phyloP scores from a whole-genome alignment of 1,284 basidiomycete species.

The Apiotrichum akiyoshidainum region DNA sequence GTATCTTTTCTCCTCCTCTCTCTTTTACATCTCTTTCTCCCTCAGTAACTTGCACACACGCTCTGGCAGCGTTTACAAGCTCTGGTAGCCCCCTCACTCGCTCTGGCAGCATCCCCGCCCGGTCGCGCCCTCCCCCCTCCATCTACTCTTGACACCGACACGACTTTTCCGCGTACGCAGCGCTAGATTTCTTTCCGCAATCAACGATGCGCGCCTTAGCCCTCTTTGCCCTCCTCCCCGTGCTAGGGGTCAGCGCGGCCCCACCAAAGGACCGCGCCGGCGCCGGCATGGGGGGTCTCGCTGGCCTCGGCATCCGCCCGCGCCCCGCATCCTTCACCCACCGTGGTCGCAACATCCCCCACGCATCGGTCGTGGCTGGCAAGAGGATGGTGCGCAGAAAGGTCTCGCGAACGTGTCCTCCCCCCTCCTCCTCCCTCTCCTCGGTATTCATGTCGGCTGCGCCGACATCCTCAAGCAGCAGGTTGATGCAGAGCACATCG shows the following conservation, averaged over 20 bases:
- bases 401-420: not conserved
- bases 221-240: slow-evolving; percentile 22
- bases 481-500: too few species aligned
- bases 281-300: too few species aligned
- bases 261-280: not conserved
- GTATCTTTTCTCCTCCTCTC: not conserved
- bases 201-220: slow-evolving; percentile 7
- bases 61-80: not conserved
- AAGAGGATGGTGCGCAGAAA: not conserved
- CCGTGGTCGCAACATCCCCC: not conserved
- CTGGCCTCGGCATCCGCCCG: slow-evolving; percentile 3
- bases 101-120: not conserved
- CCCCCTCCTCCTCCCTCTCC: not conserved
- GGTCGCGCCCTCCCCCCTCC: not conserved
- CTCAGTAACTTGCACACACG: not conserved
- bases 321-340: not conserved
- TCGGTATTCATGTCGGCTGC: slow-evolving; percentile 4
- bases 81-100: not conserved
- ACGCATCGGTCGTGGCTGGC: slow-evolving; percentile 2
- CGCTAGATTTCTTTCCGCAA: not conserved
- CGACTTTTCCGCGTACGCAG: not conserved
- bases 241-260: slow-evolving; percentile 6
- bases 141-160: too few species aligned
- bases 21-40: not conserved
- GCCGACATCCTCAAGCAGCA: not conserved